A percentile compares a stretch with the other conserved stretches of the same genome.
Conservation (phyloP, 805 yeast species). For the Limtongozyma cylindracea region DNA sequence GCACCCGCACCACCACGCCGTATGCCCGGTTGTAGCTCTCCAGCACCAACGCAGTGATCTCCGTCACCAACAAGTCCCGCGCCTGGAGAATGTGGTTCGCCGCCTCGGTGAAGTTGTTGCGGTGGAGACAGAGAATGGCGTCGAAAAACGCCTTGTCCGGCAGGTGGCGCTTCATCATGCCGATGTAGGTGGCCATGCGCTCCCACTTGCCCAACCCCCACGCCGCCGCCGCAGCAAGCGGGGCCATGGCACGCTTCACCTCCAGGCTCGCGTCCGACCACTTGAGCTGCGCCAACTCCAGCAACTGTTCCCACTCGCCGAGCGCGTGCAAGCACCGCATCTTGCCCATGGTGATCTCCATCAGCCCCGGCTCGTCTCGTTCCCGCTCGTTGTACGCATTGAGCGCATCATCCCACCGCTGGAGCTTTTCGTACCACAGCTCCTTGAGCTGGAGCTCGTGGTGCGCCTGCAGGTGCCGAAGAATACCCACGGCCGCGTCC, state of each 20-base stretch:
- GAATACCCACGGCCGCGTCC: slow-evolving; percentile 93
- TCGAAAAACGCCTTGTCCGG: slow-evolving; percentile 92
- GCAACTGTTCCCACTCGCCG: slow-evolving; percentile 95
- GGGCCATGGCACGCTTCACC: slow-evolving; percentile 66
- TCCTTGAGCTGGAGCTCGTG: slow-evolving; percentile 83
- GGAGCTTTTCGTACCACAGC: slow-evolving; percentile 93
- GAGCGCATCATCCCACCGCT: slow-evolving; percentile 95
- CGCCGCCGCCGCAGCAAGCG: slow-evolving; percentile 95
- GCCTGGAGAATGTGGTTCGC: slow-evolving; percentile 58
- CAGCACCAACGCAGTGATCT: slow-evolving; percentile 79
- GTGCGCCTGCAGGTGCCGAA: slow-evolving; percentile 81
- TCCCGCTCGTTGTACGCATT: slow-evolving; percentile 72
- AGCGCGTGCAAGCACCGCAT: slow-evolving; percentile 94
- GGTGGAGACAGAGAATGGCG: slow-evolving; percentile 67
- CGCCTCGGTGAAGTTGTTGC: slow-evolving; percentile 70
- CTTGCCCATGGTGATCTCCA: slow-evolving; percentile 89
- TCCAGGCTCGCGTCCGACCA: slow-evolving; percentile 63
- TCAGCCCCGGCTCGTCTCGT: slow-evolving; percentile 31
- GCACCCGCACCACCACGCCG: slow-evolving; percentile 88
- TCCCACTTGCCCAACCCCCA: slow-evolving; percentile 99
- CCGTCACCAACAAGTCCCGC: slow-evolving; percentile 74
- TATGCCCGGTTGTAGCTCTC: slow-evolving; percentile 95
- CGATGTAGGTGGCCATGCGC: slow-evolving; percentile 73
- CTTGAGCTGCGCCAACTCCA: slow-evolving; percentile 62
- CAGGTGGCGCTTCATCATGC: slow-evolving; percentile 75